phyloP scores from a whole-genome alignment of 768 basidiomycete genomes.

The Rickenella mellea region DNA sequence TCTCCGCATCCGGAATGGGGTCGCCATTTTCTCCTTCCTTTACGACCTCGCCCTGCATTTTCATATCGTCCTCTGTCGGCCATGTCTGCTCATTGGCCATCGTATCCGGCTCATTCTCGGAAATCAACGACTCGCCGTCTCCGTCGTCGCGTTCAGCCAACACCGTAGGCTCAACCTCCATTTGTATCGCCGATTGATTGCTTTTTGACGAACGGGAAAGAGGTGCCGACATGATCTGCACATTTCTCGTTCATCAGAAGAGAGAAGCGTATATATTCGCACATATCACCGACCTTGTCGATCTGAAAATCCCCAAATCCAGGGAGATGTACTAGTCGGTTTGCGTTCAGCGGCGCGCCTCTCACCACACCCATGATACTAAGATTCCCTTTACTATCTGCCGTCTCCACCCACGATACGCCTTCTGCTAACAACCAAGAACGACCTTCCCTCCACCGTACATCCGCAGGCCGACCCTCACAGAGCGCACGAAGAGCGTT shows the following conservation, averaged over 20 bases:
- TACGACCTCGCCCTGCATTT: slow-evolving; percentile 26
- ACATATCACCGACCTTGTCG: too few relatives aligned
- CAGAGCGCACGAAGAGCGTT: slow-evolving; percentile 71
- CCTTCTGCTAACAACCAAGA: slow-evolving; percentile 69
- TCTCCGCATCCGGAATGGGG: slow-evolving; percentile 51
- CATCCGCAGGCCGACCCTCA: slow-evolving; percentile 74
- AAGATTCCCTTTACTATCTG: slow-evolving; percentile 49
- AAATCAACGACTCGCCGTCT: slow-evolving; percentile 77
- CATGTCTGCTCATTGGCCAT: slow-evolving; percentile 95
- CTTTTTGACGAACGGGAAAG: slow-evolving; percentile 29
- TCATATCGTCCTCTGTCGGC: slow-evolving; percentile 98
- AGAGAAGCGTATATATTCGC: slow-evolving; percentile 11
- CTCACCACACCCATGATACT: slow-evolving; percentile 78
- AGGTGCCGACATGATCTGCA: slow-evolving; percentile 64
- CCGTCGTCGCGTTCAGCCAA: slow-evolving; percentile 57
- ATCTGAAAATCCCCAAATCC: slow-evolving; percentile 85
- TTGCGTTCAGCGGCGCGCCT: slow-evolving; percentile 69
- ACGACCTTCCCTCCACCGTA: slow-evolving; percentile 78
- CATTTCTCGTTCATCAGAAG: neutral
- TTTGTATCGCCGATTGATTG: slow-evolving; percentile 26
- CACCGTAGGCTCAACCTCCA: slow-evolving; percentile 61
- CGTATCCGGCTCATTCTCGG: slow-evolving; percentile 81
- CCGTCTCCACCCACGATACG: slow-evolving; percentile 49
- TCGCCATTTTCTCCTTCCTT: slow-evolving; percentile 14
- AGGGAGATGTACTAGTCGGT: slow-evolving; percentile 81